These are phyloP conservation scores for Venturia nashicola DNA, from an alignment of 2,329 filamentous ascomycete genomes.

Conservation along the genomic window DNA sequence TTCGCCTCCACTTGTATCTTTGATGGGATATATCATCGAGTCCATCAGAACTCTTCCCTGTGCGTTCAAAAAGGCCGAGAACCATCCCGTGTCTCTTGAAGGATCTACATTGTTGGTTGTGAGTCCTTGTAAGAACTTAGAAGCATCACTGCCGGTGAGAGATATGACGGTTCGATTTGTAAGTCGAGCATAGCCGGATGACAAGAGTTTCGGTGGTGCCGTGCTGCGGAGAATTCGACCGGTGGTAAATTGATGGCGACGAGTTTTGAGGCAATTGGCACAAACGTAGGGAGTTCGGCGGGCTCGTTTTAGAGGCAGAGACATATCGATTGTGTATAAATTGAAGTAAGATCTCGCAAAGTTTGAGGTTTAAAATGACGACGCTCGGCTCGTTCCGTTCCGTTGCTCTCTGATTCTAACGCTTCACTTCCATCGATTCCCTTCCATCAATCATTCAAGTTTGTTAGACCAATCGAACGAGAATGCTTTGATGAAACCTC, in stretches of 20 bases:
- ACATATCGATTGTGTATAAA: neutral
- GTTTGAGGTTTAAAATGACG: neutral
- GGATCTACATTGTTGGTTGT: constrained; percentile 56
- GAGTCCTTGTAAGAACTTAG: constrained; percentile 78
- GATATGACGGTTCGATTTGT: constrained; percentile 68
- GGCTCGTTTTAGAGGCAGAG: neutral
- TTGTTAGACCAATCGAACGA: too few relatives aligned
- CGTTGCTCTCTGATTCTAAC: neutral
- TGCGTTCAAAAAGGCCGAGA: constrained; percentile 76
- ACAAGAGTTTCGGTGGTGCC: neutral
- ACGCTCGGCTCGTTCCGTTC: neutral
- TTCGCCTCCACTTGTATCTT: constrained; percentile 19
- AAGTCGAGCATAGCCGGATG: constrained; percentile 41
- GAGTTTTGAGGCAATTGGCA: neutral
- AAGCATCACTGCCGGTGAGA: constrained; percentile 65
- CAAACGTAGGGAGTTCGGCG: neutral
- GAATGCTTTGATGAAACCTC: too few relatives aligned
- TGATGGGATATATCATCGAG: constrained; percentile 62
- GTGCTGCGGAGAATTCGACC: neutral
- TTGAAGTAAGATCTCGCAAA: neutral
- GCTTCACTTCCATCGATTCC: too few relatives aligned
- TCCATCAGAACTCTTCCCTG: constrained; percentile 73
- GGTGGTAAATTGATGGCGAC: neutral
- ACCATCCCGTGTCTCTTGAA: constrained; percentile 43
- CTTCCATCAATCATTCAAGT: too few relatives aligned